phyloP scores from a whole-genome alignment of 805 yeast genomes.

The Wickerhamomyces ciferrii region DNA sequence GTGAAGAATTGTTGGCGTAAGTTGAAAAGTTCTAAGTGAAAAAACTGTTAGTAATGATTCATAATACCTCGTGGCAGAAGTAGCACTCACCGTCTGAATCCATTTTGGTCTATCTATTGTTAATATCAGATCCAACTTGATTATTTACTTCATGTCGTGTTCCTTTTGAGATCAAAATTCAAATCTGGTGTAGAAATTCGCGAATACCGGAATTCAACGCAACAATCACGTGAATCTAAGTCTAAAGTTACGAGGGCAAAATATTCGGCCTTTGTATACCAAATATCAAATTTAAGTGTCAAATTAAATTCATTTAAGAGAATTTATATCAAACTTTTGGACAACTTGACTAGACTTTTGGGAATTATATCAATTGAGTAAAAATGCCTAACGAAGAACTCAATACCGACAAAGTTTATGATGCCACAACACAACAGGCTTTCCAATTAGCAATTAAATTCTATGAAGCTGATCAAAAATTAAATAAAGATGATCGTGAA shows the following conservation, averaged over 20 bases:
- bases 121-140: neutral
- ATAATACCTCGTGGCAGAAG: no score
- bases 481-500: slow-evolving; percentile 36
- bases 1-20: slow-evolving; percentile 58
- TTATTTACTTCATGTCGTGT: neutral
- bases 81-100: neutral
- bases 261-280: neutral
- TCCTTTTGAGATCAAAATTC: neutral
- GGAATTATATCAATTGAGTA: neutral
- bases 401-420: neutral
- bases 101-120: slow-evolving; percentile 1
- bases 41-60: neutral
- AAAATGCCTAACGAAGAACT: neutral
- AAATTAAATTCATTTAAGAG: no score
- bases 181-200: neutral
- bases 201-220: neutral
- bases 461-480: slow-evolving; percentile 41
- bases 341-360: no score
- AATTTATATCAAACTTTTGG: no score
- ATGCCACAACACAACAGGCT: slow-evolving; percentile 25
- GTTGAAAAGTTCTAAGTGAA: slow-evolving; percentile 43
- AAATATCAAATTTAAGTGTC: neutral
- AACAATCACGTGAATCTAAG: no score
- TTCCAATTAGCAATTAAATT: slow-evolving; percentile 39
- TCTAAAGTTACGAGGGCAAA: neutral